Conservation (phyloP, 805 yeast species). For the Yamadazyma tumulicola region DNA sequence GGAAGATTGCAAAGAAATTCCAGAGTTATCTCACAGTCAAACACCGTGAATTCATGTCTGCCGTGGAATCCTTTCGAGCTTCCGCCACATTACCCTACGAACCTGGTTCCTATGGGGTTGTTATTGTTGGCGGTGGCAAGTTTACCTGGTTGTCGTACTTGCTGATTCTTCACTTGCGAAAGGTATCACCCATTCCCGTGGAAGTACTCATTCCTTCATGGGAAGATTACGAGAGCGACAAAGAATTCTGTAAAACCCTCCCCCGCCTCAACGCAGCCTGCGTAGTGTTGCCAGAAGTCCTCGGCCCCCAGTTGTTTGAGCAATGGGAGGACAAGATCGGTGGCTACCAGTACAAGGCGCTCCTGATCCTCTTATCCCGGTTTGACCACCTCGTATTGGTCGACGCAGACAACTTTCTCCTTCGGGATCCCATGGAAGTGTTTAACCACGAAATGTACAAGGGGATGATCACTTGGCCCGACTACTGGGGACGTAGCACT, state of each 20-base stretch:
- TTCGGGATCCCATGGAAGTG: constrained; percentile 40
- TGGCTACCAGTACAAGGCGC: constrained; percentile 50
- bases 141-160: constrained; percentile 49
- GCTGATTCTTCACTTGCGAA: constrained; percentile 43
- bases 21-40: constrained; percentile 1
- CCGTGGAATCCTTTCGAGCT: neutral
- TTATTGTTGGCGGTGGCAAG: constrained; percentile 52
- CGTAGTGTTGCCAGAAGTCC: constrained; percentile 15
- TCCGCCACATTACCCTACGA: constrained; percentile 3
- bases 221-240: constrained; percentile 40
- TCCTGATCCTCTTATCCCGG: constrained; percentile 59
- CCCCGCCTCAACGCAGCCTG: constrained; percentile 46
- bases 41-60: neutral
- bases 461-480: constrained; percentile 64
- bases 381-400: constrained; percentile 46
- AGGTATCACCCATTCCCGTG: constrained; percentile 44
- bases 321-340: constrained; percentile 22
- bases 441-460: constrained; percentile 42
- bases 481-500: constrained; percentile 66
- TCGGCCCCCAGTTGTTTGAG: constrained; percentile 1
- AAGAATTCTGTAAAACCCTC: constrained; percentile 41
- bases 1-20: neutral
- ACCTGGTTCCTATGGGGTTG: constrained; percentile 14
- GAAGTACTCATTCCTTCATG: constrained; percentile 46
- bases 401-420: constrained; percentile 51